phyloP scores from a whole-genome alignment of 352 stramenopile species.

The Thalassiosira mediterranea region DNA sequence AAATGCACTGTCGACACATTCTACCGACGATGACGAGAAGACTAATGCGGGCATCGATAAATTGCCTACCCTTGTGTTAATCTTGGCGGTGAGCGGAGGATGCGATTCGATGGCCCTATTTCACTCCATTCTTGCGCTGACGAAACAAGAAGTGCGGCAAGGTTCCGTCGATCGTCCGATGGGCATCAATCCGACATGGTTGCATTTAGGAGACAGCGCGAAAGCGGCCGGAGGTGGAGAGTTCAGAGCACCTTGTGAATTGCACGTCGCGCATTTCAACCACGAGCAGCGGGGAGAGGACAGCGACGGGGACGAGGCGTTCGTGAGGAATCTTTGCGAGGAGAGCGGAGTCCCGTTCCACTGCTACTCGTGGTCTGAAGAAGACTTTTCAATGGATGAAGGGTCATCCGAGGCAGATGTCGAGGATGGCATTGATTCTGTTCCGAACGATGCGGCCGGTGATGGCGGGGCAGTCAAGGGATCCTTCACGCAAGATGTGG shows the following conservation, averaged over 20 bases:
- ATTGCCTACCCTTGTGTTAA: slow-evolving; percentile 47
- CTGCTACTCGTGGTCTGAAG: slow-evolving; percentile 68
- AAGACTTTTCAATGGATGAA: slow-evolving; percentile 7
- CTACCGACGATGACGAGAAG: not conserved
- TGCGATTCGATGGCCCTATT: slow-evolving; percentile 82
- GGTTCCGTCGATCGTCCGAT: slow-evolving; percentile 1
- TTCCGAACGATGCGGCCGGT: too few relatives aligned
- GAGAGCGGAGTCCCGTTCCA: slow-evolving; percentile 66
- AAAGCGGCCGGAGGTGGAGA: not conserved
- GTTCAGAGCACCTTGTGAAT: slow-evolving; percentile 49
- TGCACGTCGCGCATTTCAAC: slow-evolving; percentile 83
- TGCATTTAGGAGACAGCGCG: slow-evolving; percentile 25
- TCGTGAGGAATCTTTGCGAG: slow-evolving; percentile 68
- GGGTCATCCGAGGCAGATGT: not conserved
- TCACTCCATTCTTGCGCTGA: slow-evolving; percentile 62
- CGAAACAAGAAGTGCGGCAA: slow-evolving; percentile 6
- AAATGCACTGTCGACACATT: slow-evolving; percentile 6
- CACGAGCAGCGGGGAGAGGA: slow-evolving; percentile 72
- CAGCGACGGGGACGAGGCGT: slow-evolving; percentile 68
- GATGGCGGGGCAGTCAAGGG: not conserved
- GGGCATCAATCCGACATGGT: slow-evolving; percentile 17
- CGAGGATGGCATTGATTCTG: not conserved
- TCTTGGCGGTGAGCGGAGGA: slow-evolving; percentile 81
- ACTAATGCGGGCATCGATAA: slow-evolving; percentile 11
- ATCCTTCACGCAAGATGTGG: slow-evolving; percentile 78